A percentile compares a stretch with the other conserved stretches of the same genome.
phyloP scores from a whole-genome alignment of 345 rosid species.

The Alliaria petiolata region DNA sequence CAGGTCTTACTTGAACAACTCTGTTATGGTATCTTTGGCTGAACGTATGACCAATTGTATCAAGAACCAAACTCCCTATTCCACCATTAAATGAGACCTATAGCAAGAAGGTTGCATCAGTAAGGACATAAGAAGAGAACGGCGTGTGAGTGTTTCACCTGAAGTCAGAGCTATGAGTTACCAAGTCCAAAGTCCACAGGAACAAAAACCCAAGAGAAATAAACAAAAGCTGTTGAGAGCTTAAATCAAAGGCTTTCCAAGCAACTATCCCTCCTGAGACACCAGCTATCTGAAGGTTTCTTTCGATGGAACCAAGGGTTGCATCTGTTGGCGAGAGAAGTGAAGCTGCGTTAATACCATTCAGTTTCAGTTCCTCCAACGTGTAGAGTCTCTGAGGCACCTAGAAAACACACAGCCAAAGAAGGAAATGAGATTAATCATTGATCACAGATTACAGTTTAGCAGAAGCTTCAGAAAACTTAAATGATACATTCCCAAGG shows the following conservation, averaged over 20 bases:
- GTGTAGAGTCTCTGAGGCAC: slow-evolving; percentile 86
- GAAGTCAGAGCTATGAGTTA: slow-evolving; percentile 26
- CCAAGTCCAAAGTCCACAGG: slow-evolving; percentile 75
- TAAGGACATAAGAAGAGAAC: background rate
- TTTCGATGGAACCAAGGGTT: slow-evolving; percentile 76
- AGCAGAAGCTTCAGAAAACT: no score
- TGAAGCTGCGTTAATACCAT: slow-evolving; percentile 66
- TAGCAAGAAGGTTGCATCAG: background rate
- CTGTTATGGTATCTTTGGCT: slow-evolving; percentile 75
- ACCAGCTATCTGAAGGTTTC: slow-evolving; percentile 66
- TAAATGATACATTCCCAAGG: background rate
- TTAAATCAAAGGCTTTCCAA: slow-evolving; percentile 54
- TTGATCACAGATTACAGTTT: no score
- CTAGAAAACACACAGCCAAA: slow-evolving; percentile 27
- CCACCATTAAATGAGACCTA: slow-evolving; percentile 91
- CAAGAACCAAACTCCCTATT: slow-evolving; percentile 72
- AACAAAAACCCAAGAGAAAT: slow-evolving; percentile 63
- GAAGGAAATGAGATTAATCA: background rate
- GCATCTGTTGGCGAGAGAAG: slow-evolving; percentile 78
- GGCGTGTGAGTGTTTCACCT: background rate
- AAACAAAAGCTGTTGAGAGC: slow-evolving; percentile 56
- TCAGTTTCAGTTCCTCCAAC: slow-evolving; percentile 75
- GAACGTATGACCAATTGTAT: slow-evolving; percentile 74
- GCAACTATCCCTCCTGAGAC: slow-evolving; percentile 58
- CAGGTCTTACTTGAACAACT: slow-evolving; percentile 62